Percentiles rank a stretch among this genome's conserved stretches.
Evolutionary conservation across 2,329 filamentous ascomycete genomes (phyloP).

Genomic region (Penicillium polonicum): DNA sequence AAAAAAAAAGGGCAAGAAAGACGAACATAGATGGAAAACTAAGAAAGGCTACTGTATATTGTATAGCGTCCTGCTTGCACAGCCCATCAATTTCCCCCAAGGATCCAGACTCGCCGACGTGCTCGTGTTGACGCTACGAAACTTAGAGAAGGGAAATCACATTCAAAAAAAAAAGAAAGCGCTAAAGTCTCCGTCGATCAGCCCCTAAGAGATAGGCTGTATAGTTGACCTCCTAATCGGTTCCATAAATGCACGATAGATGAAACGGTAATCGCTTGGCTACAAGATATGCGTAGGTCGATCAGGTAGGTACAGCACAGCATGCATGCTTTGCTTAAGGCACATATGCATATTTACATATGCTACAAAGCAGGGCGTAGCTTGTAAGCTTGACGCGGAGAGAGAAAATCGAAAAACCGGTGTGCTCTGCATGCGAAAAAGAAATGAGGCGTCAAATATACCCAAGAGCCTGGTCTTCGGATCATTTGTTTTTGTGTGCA

Average conservation of each 20-base stretch:
- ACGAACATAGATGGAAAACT: not conserved
- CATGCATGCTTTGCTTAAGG: not conserved
- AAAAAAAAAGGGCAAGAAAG: too few species aligned
- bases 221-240: not conserved
- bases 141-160: not conserved
- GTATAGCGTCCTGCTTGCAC: not conserved
- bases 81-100: not conserved
- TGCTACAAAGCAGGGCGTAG: not conserved
- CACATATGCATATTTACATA: not conserved
- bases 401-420: not conserved
- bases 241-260: not conserved
- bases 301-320: not conserved
- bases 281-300: not conserved
- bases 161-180: not conserved
- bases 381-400: slow-evolving; percentile 1
- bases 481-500: not conserved
- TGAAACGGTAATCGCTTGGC: slow-evolving; percentile 3
- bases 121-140: not conserved
- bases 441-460: not conserved
- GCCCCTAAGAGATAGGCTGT: not conserved
- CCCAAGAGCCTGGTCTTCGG: not conserved
- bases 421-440: not conserved
- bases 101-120: not conserved
- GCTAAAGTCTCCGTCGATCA: not conserved
- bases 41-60: not conserved